phyloP scores from a whole-genome alignment of 2,329 filamentous ascomycete species.

The Fonsecaea multimorphosa region DNA sequence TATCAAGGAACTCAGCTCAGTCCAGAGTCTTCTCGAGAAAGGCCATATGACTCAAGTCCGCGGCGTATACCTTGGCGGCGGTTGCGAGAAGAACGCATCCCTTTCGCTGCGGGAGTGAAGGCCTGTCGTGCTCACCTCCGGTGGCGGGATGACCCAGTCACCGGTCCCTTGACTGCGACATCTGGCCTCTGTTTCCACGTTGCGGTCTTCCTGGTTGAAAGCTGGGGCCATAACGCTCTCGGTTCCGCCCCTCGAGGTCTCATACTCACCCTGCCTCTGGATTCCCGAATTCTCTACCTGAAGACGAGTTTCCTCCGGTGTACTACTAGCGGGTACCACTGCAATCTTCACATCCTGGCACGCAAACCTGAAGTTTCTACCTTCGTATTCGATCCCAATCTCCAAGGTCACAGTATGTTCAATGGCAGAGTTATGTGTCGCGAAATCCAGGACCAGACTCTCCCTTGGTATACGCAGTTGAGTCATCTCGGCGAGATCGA shows the following conservation, averaged over 20 bases:
- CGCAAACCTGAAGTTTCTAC: not conserved
- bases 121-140: not conserved
- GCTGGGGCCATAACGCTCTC: not conserved
- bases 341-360: slow-evolving; percentile 3
- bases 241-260: not conserved
- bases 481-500: slow-evolving; percentile 14
- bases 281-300: not conserved
- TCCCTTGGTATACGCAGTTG: slow-evolving; percentile 13
- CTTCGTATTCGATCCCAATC: slow-evolving; percentile 12
- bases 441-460: slow-evolving; percentile 8
- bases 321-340: not conserved
- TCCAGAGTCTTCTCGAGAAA: not conserved
- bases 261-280: not conserved
- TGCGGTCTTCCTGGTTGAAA: not conserved
- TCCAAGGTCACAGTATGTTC: slow-evolving; percentile 8
- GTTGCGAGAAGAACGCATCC: slow-evolving; percentile 4
- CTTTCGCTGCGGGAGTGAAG: not conserved
- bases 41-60: not conserved
- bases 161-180: not conserved
- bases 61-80: slow-evolving; percentile 16
- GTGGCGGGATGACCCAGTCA: not conserved
- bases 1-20: not conserved
- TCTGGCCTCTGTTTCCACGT: not conserved
- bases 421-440: slow-evolving; percentile 5
- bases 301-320: not conserved